Percentiles rank a stretch among this genome's conserved stretches.
Conservation (phyloP, 352 stramenopile species). For the Globisporangium echinulatum region DNA sequence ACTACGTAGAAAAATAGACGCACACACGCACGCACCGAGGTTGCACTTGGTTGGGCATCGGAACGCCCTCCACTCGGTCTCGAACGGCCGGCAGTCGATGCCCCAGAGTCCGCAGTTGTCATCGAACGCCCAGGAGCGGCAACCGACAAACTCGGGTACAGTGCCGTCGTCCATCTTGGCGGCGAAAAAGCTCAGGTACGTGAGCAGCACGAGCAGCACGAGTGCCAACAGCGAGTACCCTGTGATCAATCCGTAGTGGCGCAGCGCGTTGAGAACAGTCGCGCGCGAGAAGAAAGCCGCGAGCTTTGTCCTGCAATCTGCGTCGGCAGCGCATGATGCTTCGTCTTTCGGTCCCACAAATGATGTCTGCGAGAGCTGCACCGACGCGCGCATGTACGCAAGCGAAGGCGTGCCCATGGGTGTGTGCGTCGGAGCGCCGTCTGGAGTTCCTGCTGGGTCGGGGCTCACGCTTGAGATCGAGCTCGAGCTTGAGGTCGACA, state of each 20-base stretch:
- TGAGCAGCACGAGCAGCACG: slow-evolving; percentile 39
- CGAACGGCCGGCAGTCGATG: slow-evolving; percentile 53
- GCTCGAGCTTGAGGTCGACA: too few species aligned
- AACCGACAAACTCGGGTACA: slow-evolving; percentile 53
- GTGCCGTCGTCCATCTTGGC: slow-evolving; percentile 43
- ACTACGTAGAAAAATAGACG: not conserved
- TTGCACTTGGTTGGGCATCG: slow-evolving; percentile 64
- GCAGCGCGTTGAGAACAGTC: slow-evolving; percentile 12
- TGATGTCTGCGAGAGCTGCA: not conserved
- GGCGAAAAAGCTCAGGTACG: slow-evolving; percentile 77
- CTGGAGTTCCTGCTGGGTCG: not conserved
- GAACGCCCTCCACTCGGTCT: slow-evolving; percentile 54
- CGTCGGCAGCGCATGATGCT: slow-evolving; percentile 7
- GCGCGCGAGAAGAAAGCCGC: slow-evolving; percentile 2
- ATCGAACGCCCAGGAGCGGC: slow-evolving; percentile 58
- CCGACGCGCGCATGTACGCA: slow-evolving; percentile 4
- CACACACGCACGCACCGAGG: slow-evolving; percentile 24
- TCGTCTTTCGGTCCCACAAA: not conserved
- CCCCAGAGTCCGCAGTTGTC: slow-evolving; percentile 56
- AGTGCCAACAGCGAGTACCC: slow-evolving; percentile 44
- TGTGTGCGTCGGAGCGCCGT: not conserved
- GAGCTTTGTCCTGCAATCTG: slow-evolving; percentile 12
- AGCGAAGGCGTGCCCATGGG: slow-evolving; percentile 1
- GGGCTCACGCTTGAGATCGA: too few species aligned
- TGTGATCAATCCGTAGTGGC: slow-evolving; percentile 24